Base-by-base conservation (phyloP, 2,329 filamentous ascomycete genomes). In the Verticillium zaregamsianum region DNA sequence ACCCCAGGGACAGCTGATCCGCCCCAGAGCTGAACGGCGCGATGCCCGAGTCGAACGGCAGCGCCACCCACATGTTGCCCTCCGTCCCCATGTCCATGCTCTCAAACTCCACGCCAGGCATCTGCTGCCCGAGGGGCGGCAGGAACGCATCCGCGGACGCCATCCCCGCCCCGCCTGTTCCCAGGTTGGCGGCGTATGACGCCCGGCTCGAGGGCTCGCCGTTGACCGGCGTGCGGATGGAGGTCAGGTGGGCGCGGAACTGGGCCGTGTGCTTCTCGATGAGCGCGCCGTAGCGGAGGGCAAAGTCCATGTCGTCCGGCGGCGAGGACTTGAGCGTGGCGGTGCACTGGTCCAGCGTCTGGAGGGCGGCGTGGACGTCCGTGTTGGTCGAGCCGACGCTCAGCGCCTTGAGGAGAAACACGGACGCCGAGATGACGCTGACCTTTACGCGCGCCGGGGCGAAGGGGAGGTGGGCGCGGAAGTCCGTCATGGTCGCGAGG, bases 241-340 rank as follows among this genome's bases (percentile, higher is more conserved):
- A 28, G 9, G 35, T 60, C 49, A 62, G 57, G 49, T 55, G 45
- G 4, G 55, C 59, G 15, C 54, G 20, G 45, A 68, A 68, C 15
- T 65, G 66, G 20, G 63, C 57, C 0, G 63, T 63, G 40, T 69
- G 68, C 25, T 65, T 68, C 23, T 68, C 68, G 9, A 69, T 62
- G 9, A 69, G 62, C 12, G 67, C 57, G 0, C 66, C 68, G 35
- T 69, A 69, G 40, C 67, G 61, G 32, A 69, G 49, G 0, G 67
- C 62, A 59, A 69, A 69, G 14, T 69, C 68, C 68, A 69, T 69
- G 3, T 69, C 68, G 32, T 69, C 68, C 2, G 64, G 61, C 0
- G 66, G 64, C 0, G 59, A 66, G 0, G 49, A 59, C 14, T 62
- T 65, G 0, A 69, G 63, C 0, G 63, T 62, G 2, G 55, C 55